Evolutionary conservation across 2,329 filamentous ascomycete species (phyloP).

Genomic region (Paraphoma chrysanthemicola): DNA sequence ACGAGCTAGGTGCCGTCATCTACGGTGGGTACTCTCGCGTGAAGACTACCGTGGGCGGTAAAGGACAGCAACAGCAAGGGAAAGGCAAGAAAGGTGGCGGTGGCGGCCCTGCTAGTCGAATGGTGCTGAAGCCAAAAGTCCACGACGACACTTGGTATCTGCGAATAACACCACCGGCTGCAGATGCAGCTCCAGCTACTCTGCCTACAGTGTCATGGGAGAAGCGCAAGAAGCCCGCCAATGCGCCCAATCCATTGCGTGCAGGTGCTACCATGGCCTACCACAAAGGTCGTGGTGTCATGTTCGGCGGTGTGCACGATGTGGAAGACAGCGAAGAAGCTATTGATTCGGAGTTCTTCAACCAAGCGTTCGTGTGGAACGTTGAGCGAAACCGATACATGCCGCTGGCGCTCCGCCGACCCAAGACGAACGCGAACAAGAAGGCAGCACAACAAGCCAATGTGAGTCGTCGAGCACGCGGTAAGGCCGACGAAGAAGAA

Average conservation of each 20-base stretch:
- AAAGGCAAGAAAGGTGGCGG: slow-evolving; percentile 56
- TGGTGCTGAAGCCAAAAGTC: slow-evolving; percentile 82
- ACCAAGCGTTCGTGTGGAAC: slow-evolving; percentile 90
- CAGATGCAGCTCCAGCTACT: slow-evolving; percentile 70
- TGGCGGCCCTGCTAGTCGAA: slow-evolving; percentile 67
- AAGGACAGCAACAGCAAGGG: slow-evolving; percentile 56
- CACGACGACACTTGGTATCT: slow-evolving; percentile 97
- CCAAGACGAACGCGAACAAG: slow-evolving; percentile 71
- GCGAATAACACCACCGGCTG: slow-evolving; percentile 74
- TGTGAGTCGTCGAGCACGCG: slow-evolving; percentile 66
- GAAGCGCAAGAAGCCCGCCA: slow-evolving; percentile 88
- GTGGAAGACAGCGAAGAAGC: slow-evolving; percentile 91
- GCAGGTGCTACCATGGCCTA: slow-evolving; percentile 93
- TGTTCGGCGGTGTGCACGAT: slow-evolving; percentile 94
- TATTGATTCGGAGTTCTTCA: slow-evolving; percentile 98
- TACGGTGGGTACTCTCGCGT: slow-evolving; percentile 95
- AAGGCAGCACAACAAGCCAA: slow-evolving; percentile 51
- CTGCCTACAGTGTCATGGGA: slow-evolving; percentile 87
- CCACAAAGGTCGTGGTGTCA: slow-evolving; percentile 90
- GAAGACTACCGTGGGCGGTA: slow-evolving; percentile 68
- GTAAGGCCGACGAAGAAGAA: slow-evolving; percentile 90
- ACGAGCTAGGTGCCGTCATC: slow-evolving; percentile 86
- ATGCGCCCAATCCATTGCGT: slow-evolving; percentile 80
- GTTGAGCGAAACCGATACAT: slow-evolving; percentile 96
- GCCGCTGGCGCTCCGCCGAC: slow-evolving; percentile 77